Evolutionary conservation across 306 rosid genomes (phyloP), one percentile per base, ranked within the genome.

Genomic region (Lathyrus aphaca): DNA sequence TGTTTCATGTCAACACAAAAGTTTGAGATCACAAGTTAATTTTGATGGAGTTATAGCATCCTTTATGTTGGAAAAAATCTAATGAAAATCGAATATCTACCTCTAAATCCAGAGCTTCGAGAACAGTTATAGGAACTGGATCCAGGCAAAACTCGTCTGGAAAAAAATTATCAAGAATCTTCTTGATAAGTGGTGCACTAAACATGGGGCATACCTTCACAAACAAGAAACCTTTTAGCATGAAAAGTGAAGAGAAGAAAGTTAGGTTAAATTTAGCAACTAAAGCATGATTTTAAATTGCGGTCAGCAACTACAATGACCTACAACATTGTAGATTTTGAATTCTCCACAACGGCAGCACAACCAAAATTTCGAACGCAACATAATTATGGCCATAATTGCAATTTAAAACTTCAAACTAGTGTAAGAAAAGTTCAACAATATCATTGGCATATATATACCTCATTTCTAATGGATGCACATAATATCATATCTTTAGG

Each of bases 111-210:
- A 94, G 83, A 25, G 91, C 89, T 82, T 91, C 86, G 59, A 83
- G 71, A 50, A 94, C 89, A 59, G 14, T 75, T 40, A 68, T 42
- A 3, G 97, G 95, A 74, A 94, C 83, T 44, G 87, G 97, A 63
- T 94, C 99, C 1, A 90, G 83, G 77, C 96, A 94, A 85, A 94
- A 94, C 81, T 91, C 99, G 21, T 94, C 99, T 0, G 89, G 95
- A 10, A 79, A 89, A 83, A 87, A 94, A 63, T 78, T 81, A 35
- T 86, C 79, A 10, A 94, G 91, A 77, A 91, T 81, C 82, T 77
- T 86, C 86, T 71, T 91, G 84, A 94, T 94, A 72, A 88, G 74
- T 35, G 85, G 83, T 15, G 89, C 81, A 71, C 84, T 81, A 84
- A 94, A 87, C 79, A 85, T 83, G 18, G 97, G 96, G 55, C 99